Conservation (phyloP, 192 early-diverging fungal genomes). For the Phlyctochytrium arcticum region DNA sequence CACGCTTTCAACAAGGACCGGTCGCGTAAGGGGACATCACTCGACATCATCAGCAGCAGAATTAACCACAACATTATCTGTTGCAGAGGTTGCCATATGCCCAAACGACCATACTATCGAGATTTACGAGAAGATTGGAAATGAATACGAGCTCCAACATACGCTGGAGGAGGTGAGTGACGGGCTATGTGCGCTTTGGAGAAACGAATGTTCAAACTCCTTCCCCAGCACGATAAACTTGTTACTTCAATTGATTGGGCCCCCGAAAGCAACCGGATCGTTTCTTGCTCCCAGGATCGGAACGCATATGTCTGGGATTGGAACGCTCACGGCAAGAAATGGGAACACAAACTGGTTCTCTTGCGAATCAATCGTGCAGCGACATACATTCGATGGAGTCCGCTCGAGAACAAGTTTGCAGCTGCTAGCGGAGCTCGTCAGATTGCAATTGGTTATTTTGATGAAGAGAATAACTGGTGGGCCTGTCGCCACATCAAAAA, state of each 20-base stretch:
- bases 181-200: too few species aligned
- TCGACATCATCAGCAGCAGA: background rate
- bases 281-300: slow-evolving; percentile 96
- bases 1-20: slow-evolving; percentile 90
- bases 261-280: slow-evolving; percentile 88
- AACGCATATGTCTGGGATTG: slow-evolving; percentile 98
- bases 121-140: slow-evolving; percentile 69
- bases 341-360: slow-evolving; percentile 90
- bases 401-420: slow-evolving; percentile 96
- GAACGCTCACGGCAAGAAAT: slow-evolving; percentile 52
- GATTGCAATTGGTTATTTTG: slow-evolving; percentile 94
- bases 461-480: slow-evolving; percentile 97
- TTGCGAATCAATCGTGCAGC: slow-evolving; percentile 96
- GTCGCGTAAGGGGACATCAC: slow-evolving; percentile 54
- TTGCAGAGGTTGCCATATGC: slow-evolving; percentile 78
- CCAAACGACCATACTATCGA: slow-evolving; percentile 87
- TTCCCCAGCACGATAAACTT: slow-evolving; percentile 82
- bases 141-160: slow-evolving; percentile 59
- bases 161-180: slow-evolving; percentile 67
- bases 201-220: too few species aligned
- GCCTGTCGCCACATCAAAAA: slow-evolving; percentile 92
- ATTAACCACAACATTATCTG: background rate
- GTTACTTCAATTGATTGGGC: slow-evolving; percentile 97
- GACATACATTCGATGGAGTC: slow-evolving; percentile 90
- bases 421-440: slow-evolving; percentile 88